A percentile compares a stretch with the other conserved stretches of the same genome.
These are phyloP conservation scores for Skeletonema menzelii DNA, from an alignment of 108 stramenopile genomes.

Conservation along the genomic window DNA sequence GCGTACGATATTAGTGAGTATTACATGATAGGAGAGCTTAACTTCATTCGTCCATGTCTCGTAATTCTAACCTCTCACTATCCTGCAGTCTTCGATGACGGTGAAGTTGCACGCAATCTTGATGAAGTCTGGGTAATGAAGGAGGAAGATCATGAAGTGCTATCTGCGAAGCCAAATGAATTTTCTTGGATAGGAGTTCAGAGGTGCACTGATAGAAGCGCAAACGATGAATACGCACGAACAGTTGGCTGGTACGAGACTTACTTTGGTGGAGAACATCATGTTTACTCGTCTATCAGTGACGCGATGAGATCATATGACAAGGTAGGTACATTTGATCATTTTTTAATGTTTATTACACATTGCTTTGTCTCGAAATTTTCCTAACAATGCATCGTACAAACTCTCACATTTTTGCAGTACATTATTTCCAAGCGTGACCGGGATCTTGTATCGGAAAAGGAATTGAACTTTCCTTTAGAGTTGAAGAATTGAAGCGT, in stretches of 20 bases:
- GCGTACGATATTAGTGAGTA: constrained; percentile 6
- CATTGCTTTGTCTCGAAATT: no score
- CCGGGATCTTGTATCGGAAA: background rate
- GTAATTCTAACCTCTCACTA: background rate
- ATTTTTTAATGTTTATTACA: background rate
- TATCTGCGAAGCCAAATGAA: background rate
- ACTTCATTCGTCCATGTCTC: background rate
- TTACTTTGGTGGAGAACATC: background rate
- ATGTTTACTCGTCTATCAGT: constrained; percentile 5
- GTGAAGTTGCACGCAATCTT: background rate
- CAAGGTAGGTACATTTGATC: constrained; percentile 1
- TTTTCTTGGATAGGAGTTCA: constrained; percentile 15
- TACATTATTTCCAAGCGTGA: background rate
- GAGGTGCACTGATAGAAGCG: background rate
- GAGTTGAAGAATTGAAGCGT: background rate
- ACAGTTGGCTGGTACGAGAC: constrained; percentile 14
- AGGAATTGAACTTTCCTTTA: background rate
- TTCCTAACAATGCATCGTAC: background rate
- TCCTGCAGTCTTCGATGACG: constrained; percentile 6
- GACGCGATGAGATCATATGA: constrained; percentile 12
- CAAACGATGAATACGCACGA: constrained; percentile 7
- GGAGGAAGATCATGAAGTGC: constrained; percentile 7
- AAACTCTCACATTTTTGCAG: background rate
- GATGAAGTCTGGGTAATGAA: constrained; percentile 15
- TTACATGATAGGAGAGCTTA: background rate